Evolutionary conservation across 202 grass and related monocot genomes (phyloP), one percentile per base, ranked within the genome.

Genomic region (Carex arenaria): DNA sequence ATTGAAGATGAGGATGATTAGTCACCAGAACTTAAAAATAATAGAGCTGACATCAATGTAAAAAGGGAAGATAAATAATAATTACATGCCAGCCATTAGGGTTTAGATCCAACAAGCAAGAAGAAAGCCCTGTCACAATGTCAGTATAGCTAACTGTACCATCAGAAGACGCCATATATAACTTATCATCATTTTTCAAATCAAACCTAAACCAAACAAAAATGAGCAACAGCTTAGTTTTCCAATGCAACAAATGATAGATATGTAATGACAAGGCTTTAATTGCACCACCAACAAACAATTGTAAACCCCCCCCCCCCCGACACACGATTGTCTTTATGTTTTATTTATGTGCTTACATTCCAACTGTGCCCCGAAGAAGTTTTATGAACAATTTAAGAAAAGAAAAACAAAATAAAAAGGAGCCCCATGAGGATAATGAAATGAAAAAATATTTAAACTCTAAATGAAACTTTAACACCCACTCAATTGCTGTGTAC

Each of bases 41-140:
- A 74, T 1, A 47, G 10, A 61, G 1, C 3, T 20, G 32, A 61
- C 73, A 31, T 43, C 43, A 63, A 43, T 32, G 63, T 8, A 20
- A 57, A 74, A 43, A 67, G 45, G 69, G 45, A 85, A 31, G 20
- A 64, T 17, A 77, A 68, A 45, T 42, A 61, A 20, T 42, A 22
- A 76, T 86, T 89, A 98, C 95, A 90, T 71, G 93, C 95, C 95
- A 98, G 85, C 95, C 95, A 78, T 98, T 72, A n/a, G 90, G 95
- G 67, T 98, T 98, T 78, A 98, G 84, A 89, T 93, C 85, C 81
- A 98, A 78, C 78, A 98, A 90, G 23, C 89, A 61, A 42, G 85
- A 91, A n/a, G 86, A 90, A 12, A 91, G 86, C 68, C 95, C 95
- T 43, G 90, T 93, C 42, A 94, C 95, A 18, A 93, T 78, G 59